These are phyloP conservation scores for Exophiala mesophila DNA, from an alignment of 2,329 filamentous ascomycete species.

Conservation along the genomic window DNA sequence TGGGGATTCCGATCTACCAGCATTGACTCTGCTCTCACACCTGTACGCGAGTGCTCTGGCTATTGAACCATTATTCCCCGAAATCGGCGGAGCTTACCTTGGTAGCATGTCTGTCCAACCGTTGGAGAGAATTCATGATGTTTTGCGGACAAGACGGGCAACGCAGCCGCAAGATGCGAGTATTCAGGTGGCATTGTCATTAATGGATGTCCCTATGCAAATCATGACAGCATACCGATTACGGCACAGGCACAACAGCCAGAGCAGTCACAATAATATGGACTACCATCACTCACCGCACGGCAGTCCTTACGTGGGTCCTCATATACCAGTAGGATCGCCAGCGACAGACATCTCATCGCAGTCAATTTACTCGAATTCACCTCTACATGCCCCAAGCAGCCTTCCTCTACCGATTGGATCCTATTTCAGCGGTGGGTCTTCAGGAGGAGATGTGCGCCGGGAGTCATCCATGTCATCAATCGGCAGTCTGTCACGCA, in stretches of 20 bases:
- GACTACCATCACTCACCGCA: conserved; percentile 24
- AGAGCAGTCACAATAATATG: conserved; percentile 11
- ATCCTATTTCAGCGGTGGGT: conserved; percentile 29
- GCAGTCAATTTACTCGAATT: conserved; percentile 35
- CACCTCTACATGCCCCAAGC: conserved; percentile 38
- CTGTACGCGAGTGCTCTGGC: conserved; percentile 85
- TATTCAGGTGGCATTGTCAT: conserved; percentile 56
- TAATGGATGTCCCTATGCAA: conserved; percentile 70
- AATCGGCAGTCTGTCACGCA: conserved; percentile 29
- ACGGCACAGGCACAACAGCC: conserved; percentile 52
- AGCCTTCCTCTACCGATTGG: conserved; percentile 35
- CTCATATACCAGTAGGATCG: conserved; percentile 15
- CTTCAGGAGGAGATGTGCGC: conserved; percentile 28
- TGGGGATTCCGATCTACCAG: conserved; percentile 68
- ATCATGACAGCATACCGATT: conserved; percentile 64
- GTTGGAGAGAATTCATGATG: conserved; percentile 78
- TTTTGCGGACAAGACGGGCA: conserved; percentile 65
- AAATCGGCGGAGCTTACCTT: conserved; percentile 84
- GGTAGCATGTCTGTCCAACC: conserved; percentile 73
- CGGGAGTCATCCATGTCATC: conserved; percentile 33
- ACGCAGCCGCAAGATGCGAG: conserved; percentile 54
- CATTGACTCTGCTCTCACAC: conserved; percentile 79
- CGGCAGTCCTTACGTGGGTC: conserved; percentile 19
- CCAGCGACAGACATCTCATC: conserved; percentile 13
- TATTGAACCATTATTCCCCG: conserved; percentile 85